Percentiles rank a stretch among this genome's conserved stretches.
Evolutionary conservation across 305 asterid genomes (phyloP).

Genomic region (Rubia balearica): DNA sequence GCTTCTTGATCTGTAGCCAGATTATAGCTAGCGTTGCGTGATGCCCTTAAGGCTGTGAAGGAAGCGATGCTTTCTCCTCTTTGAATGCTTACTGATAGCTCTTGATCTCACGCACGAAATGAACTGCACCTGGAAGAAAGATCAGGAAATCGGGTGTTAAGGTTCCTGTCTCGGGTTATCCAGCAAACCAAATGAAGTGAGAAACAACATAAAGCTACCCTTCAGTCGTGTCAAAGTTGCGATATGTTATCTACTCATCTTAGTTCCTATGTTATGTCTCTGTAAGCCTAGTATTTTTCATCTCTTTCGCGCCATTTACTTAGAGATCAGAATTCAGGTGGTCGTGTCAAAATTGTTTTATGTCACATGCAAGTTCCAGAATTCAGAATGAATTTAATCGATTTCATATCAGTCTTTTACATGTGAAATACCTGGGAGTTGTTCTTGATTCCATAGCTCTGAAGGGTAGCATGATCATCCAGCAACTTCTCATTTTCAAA

Average conservation of each 20-base stretch:
- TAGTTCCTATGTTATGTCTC: too few species aligned
- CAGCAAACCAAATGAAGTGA: background rate
- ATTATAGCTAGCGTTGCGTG: background rate
- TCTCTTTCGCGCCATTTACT: too few species aligned
- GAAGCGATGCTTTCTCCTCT: slow-evolving; percentile 67
- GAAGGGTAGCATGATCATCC: slow-evolving; percentile 42
- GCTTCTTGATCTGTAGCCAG: too few species aligned
- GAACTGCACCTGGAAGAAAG: slow-evolving; percentile 54
- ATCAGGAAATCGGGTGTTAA: background rate
- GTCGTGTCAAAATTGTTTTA: too few species aligned
- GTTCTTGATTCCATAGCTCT: slow-evolving; percentile 58
- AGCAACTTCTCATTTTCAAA: slow-evolving; percentile 46
- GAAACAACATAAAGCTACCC: background rate
- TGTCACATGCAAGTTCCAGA: too few species aligned
- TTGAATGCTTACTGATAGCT: slow-evolving; percentile 48
- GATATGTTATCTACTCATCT: too few species aligned
- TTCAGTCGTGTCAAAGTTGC: background rate
- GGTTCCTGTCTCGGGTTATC: background rate
- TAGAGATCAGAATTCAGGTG: too few species aligned
- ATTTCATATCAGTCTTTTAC: too few species aligned
- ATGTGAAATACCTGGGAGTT: slow-evolving; percentile 54
- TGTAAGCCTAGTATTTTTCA: too few species aligned
- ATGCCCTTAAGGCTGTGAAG: slow-evolving; percentile 49
- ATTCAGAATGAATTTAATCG: too few species aligned
- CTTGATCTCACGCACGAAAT: slow-evolving; percentile 54